Conservation (phyloP, 768 basidiomycete species). For the Lentinula sp. region DNA sequence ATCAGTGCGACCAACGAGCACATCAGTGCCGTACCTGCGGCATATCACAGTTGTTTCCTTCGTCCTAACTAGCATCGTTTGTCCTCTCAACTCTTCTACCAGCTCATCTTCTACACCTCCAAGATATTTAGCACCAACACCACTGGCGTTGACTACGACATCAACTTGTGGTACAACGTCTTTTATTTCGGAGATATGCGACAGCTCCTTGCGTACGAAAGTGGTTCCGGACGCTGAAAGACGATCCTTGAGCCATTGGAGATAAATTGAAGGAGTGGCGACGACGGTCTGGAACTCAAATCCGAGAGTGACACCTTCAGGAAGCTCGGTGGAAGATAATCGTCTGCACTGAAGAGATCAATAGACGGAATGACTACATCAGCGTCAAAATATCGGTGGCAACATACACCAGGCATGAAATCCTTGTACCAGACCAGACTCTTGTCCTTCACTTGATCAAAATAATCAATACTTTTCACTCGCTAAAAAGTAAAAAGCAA, state of each 20-base stretch:
- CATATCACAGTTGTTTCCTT: background rate
- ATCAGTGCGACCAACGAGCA: background rate
- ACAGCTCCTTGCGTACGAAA: constrained; percentile 1
- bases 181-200: background rate
- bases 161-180: background rate
- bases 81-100: constrained; percentile 2
- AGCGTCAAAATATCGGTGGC: background rate
- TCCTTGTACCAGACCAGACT: constrained; percentile 2
- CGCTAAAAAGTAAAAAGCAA: background rate
- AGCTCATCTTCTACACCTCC: constrained; percentile 4
- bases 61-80: constrained; percentile 2
- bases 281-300: constrained; percentile 5
- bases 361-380: background rate
- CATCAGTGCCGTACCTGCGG: background rate
- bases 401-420: constrained; percentile 1
- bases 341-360: background rate
- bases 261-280: background rate
- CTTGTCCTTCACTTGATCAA: constrained; percentile 1
- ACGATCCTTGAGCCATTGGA: constrained; percentile 2
- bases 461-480: background rate
- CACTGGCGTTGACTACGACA: constrained; percentile 6
- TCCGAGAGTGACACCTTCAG: background rate
- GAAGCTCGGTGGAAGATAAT: background rate
- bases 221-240: background rate
- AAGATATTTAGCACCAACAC: constrained; percentile 4